Conservation (phyloP, 352 stramenopile species). For the Pythium brachiatum region DNA sequence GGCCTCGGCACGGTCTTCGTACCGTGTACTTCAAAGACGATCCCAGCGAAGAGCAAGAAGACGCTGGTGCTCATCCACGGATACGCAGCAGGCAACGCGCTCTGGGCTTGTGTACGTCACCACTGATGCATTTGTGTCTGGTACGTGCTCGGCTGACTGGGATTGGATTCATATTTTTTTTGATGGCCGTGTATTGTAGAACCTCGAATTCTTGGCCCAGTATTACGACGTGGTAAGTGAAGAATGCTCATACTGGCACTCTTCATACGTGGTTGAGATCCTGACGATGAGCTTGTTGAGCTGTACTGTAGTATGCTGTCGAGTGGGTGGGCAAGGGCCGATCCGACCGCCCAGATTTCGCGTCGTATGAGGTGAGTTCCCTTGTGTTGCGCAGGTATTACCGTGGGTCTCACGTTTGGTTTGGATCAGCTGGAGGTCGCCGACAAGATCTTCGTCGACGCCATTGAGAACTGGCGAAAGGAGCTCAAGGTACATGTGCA, state of each 20-base stretch:
- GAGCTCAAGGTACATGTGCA: conserved; percentile 49
- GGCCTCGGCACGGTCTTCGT: conserved; percentile 62
- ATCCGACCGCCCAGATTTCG: conserved; percentile 57
- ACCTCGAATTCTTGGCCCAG: conserved; percentile 54
- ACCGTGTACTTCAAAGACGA: conserved; percentile 47
- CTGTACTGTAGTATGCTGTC: conserved; percentile 47
- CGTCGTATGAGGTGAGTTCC: conserved; percentile 53
- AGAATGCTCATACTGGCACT: too few species aligned
- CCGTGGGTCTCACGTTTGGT: too few species aligned
- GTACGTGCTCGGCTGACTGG: too few species aligned
- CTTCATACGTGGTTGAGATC: neutral
- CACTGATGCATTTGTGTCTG: too few species aligned
- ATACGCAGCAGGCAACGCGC: conserved; percentile 58
- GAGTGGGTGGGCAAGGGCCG: conserved; percentile 68
- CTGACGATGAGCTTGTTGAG: neutral
- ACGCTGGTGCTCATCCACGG: conserved; percentile 63
- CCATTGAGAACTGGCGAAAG: conserved; percentile 61
- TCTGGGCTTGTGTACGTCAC: conserved; percentile 67
- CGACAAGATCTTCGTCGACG: conserved; percentile 56
- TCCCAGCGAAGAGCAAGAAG: conserved; percentile 22
- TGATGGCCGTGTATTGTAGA: too few species aligned
- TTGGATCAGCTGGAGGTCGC: conserved; percentile 46
- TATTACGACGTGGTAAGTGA: conserved; percentile 54
- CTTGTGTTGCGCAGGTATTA: too few species aligned
- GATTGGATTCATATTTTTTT: too few species aligned